Conservation (phyloP, 2,329 filamentous ascomycete genomes). For the Curvularia verruculosa region DNA sequence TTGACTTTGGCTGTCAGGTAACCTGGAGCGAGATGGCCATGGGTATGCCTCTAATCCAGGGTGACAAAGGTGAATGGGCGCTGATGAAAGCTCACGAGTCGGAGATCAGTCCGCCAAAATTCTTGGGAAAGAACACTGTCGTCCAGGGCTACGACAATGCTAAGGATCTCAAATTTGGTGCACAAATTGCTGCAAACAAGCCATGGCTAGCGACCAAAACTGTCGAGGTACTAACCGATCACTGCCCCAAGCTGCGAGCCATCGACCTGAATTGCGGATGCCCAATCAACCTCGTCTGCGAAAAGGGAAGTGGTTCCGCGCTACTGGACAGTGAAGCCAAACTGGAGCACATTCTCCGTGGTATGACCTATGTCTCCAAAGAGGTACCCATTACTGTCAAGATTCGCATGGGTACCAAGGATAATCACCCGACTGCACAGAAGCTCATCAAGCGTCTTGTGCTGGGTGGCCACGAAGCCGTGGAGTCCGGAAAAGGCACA, state of each 20-base stretch:
- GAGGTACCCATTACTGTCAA: slow-evolving; percentile 94
- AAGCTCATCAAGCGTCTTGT: slow-evolving; percentile 83
- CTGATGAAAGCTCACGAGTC: slow-evolving; percentile 90
- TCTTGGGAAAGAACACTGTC: slow-evolving; percentile 62
- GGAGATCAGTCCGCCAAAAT: slow-evolving; percentile 74
- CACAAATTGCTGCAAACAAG: slow-evolving; percentile 90
- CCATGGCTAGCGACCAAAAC: slow-evolving; percentile 90
- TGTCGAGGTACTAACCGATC: slow-evolving; percentile 76
- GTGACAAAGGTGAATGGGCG: slow-evolving; percentile 91
- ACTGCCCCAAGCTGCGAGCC: slow-evolving; percentile 82
- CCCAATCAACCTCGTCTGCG: slow-evolving; percentile 92
- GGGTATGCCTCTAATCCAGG: slow-evolving; percentile 85
- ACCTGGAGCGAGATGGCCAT: slow-evolving; percentile 99
- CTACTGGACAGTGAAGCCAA: slow-evolving; percentile 88
- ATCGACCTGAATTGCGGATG: slow-evolving; percentile 98
- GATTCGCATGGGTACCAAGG: slow-evolving; percentile 88
- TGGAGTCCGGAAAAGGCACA: slow-evolving; percentile 66
- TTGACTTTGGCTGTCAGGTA: slow-evolving; percentile 85
- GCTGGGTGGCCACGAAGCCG: slow-evolving; percentile 76
- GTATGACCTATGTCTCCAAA: slow-evolving; percentile 92
- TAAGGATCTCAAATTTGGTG: slow-evolving; percentile 86
- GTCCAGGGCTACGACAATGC: slow-evolving; percentile 81
- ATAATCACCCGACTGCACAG: slow-evolving; percentile 76
- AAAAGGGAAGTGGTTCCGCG: slow-evolving; percentile 85
- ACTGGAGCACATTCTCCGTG: slow-evolving; percentile 90